Conservation (phyloP, 768 basidiomycete genomes). For the Boletus reticulatus region DNA sequence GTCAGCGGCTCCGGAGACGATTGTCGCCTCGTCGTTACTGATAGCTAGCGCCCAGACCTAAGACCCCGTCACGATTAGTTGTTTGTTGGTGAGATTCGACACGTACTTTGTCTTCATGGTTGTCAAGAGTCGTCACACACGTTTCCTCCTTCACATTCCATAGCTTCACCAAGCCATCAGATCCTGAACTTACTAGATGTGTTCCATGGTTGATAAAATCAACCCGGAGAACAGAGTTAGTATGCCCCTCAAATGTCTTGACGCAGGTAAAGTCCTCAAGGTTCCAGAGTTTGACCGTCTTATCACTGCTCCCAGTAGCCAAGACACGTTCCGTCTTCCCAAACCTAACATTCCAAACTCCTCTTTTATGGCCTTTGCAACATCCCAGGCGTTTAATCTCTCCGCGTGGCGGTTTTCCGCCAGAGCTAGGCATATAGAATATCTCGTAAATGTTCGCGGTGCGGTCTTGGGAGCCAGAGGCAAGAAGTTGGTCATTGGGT, state of each 20-base stretch:
- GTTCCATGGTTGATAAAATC: conserved; percentile 82
- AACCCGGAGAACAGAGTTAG: conserved; percentile 92
- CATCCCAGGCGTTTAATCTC: conserved; percentile 77
- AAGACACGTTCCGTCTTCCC: conserved; percentile 78
- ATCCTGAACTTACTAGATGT: conserved; percentile 88
- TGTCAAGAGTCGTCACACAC: conserved; percentile 87
- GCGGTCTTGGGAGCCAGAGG: conserved; percentile 94
- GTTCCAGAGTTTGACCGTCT: conserved; percentile 92
- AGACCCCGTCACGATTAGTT: neutral
- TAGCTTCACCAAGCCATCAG: conserved; percentile 93
- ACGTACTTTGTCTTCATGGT: conserved; percentile 93
- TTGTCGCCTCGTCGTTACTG: conserved; percentile 73
- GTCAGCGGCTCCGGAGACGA: conserved; percentile 95
- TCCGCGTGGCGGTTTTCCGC: conserved; percentile 51
- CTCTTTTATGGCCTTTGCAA: conserved; percentile 95
- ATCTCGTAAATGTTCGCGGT: conserved; percentile 90
- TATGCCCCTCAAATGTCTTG: conserved; percentile 97
- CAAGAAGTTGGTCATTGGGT: conserved; percentile 84
- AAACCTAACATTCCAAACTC: conserved; percentile 94
- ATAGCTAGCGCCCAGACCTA: conserved; percentile 97
- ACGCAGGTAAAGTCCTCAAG: conserved; percentile 91
- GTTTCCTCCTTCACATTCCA: conserved; percentile 92
- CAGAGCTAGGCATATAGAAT: conserved; percentile 45
- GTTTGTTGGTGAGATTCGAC: neutral
- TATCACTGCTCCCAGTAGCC: conserved; percentile 94